Evolutionary conservation across 148 eudicot genomes (phyloP).

Genomic region (Heliamphora exappendiculata): DNA sequence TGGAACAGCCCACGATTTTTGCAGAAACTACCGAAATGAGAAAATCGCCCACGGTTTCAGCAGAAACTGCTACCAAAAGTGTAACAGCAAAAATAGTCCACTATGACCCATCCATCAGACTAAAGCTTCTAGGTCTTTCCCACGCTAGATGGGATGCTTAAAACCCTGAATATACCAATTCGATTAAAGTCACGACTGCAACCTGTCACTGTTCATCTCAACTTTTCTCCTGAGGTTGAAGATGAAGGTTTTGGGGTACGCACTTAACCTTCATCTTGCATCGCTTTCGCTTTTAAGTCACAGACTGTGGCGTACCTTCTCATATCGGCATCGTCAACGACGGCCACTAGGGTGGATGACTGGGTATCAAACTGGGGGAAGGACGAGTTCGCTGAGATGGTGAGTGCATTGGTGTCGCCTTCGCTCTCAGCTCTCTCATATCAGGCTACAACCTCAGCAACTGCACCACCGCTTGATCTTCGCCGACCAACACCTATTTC

Average conservation of each 20-base stretch:
- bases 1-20: no score
- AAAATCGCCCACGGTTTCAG: no score
- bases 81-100: no score
- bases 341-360: slow-evolving; percentile 71
- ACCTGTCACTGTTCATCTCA: slow-evolving; percentile 42
- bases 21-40: no score
- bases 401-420: slow-evolving; percentile 57
- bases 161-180: slow-evolving; percentile 62
- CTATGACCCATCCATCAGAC: no score
- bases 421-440: slow-evolving; percentile 75
- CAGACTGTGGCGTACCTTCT: slow-evolving; percentile 88
- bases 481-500: not conserved
- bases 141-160: slow-evolving; percentile 54
- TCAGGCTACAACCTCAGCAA: slow-evolving; percentile 71
- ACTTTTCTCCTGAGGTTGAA: no score
- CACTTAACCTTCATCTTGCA: no score
- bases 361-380: slow-evolving; percentile 94
- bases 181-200: slow-evolving; percentile 54
- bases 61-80: no score
- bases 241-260: no score
- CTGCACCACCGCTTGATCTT: slow-evolving; percentile 14
- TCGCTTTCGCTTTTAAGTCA: no score
- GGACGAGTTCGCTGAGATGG: slow-evolving; percentile 69
- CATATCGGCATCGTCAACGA: slow-evolving; percentile 82
- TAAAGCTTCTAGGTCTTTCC: no score